phyloP scores from a whole-genome alignment of 202 grass and related monocot genomes.

The Cymbopogon flexuosus region DNA sequence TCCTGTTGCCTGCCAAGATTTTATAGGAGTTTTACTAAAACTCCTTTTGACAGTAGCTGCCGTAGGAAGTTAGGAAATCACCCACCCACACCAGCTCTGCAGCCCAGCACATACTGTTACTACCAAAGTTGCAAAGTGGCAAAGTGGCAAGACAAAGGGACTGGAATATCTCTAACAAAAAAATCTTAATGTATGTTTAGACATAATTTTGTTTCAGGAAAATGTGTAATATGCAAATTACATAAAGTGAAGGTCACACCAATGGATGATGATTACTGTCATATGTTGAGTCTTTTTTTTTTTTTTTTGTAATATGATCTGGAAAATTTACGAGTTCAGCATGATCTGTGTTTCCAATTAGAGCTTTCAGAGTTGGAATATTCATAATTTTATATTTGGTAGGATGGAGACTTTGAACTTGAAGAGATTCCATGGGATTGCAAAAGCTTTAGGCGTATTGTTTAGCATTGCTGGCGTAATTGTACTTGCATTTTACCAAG shows the following conservation, averaged over 20 bases:
- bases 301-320: no score
- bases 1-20: background rate
- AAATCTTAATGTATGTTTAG: background rate
- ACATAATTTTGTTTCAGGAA: background rate
- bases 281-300: no score
- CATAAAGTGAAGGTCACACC: background rate
- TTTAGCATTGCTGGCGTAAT: conserved; percentile 40
- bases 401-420: conserved; percentile 49
- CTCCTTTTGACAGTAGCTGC: background rate
- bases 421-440: conserved; percentile 41
- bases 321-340: background rate
- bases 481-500: conserved; percentile 53
- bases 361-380: background rate
- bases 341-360: background rate
- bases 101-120: no score
- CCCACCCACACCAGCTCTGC: no score
- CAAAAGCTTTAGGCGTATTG: conserved; percentile 31
- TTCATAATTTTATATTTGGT: background rate
- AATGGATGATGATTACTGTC: background rate
- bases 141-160: no score
- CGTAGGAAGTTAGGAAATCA: no score
- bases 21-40: background rate
- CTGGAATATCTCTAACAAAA: no score
- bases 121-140: no score
- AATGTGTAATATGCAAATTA: background rate